Conservation (phyloP, 2,329 filamentous ascomycete genomes). For the Lasiodiplodia theobromae region DNA sequence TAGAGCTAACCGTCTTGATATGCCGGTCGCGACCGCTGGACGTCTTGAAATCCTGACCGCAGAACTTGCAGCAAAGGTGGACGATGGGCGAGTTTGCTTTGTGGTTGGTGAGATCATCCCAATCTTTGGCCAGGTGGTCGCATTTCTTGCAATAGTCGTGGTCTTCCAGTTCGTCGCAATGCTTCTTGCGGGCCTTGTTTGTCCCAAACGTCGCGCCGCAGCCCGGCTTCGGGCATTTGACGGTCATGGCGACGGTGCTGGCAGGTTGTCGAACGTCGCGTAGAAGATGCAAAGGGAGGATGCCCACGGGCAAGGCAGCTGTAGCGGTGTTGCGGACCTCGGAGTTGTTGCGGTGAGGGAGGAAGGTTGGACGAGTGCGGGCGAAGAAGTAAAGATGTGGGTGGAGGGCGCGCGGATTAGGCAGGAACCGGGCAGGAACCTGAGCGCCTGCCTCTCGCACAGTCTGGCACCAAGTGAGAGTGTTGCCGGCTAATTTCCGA, state of each 20-base stretch:
- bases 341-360: not conserved
- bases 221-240: slow-evolving; percentile 52
- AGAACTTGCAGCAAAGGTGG: slow-evolving; percentile 64
- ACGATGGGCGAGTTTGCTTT: slow-evolving; percentile 50
- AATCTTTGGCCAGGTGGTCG: slow-evolving; percentile 54
- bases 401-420: not conserved
- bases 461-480: not conserved
- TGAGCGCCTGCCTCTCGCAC: not conserved
- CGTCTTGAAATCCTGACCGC: slow-evolving; percentile 63
- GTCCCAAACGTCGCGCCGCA: slow-evolving; percentile 57
- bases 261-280: not conserved
- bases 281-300: not conserved
- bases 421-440: not conserved
- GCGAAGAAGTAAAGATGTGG: not conserved
- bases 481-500: not conserved
- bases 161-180: slow-evolving; percentile 56
- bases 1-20: slow-evolving; percentile 55
- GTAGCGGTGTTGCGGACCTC: not conserved
- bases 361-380: not conserved
- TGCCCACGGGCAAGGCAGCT: not conserved
- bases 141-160: slow-evolving; percentile 58
- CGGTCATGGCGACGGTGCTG: not conserved
- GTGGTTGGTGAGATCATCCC: slow-evolving; percentile 56
- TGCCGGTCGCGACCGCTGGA: slow-evolving; percentile 60
- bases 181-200: slow-evolving; percentile 55